phyloP scores from a whole-genome alignment of 163 green algal genomes.

The Scenedesmus sp. region DNA sequence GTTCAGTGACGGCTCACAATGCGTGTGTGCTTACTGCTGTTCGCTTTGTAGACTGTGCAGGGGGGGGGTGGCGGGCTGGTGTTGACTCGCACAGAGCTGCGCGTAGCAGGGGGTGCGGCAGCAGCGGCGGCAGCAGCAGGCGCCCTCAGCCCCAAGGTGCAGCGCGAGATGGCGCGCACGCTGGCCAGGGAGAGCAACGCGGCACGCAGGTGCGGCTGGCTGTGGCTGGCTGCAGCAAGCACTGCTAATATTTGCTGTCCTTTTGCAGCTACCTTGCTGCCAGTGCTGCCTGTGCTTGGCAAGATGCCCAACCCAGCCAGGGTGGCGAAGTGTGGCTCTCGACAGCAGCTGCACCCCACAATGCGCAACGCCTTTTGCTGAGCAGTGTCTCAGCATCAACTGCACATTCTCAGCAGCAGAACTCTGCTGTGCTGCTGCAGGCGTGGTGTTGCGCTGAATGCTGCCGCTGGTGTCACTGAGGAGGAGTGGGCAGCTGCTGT shows the following conservation, averaged over 20 bases:
- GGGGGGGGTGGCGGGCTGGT: background rate
- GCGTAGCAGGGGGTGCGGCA: background rate
- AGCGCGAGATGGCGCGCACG: constrained; percentile 25
- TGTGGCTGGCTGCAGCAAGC: background rate
- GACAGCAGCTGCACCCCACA: too few species aligned
- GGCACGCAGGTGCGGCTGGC: constrained; percentile 45
- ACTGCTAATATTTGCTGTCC: background rate
- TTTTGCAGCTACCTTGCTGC: too few species aligned
- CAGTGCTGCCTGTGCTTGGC: too few species aligned
- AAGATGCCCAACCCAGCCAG: too few species aligned
- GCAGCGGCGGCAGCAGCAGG: background rate
- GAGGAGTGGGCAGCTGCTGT: constrained; percentile 67
- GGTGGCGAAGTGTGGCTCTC: too few species aligned
- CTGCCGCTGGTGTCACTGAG: constrained; percentile 56
- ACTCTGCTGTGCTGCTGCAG: background rate
- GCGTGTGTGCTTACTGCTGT: background rate
- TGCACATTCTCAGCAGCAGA: background rate
- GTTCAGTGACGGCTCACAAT: background rate
- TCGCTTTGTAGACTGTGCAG: background rate
- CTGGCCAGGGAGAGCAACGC: constrained; percentile 65
- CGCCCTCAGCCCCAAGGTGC: constrained; percentile 17
- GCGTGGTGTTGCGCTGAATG: constrained; percentile 41
- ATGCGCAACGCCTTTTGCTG: too few species aligned
- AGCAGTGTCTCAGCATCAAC: too few species aligned
- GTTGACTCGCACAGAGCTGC: constrained; percentile 26